Base-by-base conservation (phyloP, 208 protist species). In the Acanthamoeba castellanii region DNA sequence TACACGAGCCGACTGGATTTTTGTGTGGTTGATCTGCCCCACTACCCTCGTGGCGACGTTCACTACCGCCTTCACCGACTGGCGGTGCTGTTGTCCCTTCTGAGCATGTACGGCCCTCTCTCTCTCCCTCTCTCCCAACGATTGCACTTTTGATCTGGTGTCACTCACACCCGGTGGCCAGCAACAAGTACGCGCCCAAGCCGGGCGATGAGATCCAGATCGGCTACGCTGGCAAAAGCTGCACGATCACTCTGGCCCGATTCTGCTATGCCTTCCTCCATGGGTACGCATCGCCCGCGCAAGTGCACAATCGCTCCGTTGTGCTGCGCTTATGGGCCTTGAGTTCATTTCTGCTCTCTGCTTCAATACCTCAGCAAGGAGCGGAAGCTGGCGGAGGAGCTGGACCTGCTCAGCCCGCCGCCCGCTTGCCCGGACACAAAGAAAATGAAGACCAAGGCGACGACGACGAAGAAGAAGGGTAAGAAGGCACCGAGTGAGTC, bases 191-290 rank as follows among this genome's bases (percentile, higher is more conserved):
- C 66, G n/a, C 22, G 66, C 13, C 25, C 66, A 74, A 74, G 66
- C 22, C 13, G 66, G n/a, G 66, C 66, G 66, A 74, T 13, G 13
- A 32, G 8, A 34, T 74, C 2, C 66, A 9, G 25, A 74, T 74
- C 22, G 66, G 66, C 13, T 74, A 34, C 30, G 66, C 13, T 27
- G n/a, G n/a, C 66, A 74, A 74, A 13, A 42, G n/a, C 66, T 42
- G 66, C 66, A 32, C n/a, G 22, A 74, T 74, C n/a, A 16, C 66
- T 14, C n/a, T 74, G 66, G 11, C 25, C 66, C 66, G 66, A 4
- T 74, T 74, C 66, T 74, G 66, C n/a, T 32, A 74, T 3, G 66
- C 66, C 66, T 74, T 74, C 66, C 66, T 74, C 30, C 30, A 32
- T 27, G 66, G 66, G 66, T 74, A 32, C 66, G 30, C n/a, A 16